Evolutionary conservation across 768 basidiomycete species (phyloP), one percentile per base, ranked within the genome.

Genomic region (Termitomyces sp.): DNA sequence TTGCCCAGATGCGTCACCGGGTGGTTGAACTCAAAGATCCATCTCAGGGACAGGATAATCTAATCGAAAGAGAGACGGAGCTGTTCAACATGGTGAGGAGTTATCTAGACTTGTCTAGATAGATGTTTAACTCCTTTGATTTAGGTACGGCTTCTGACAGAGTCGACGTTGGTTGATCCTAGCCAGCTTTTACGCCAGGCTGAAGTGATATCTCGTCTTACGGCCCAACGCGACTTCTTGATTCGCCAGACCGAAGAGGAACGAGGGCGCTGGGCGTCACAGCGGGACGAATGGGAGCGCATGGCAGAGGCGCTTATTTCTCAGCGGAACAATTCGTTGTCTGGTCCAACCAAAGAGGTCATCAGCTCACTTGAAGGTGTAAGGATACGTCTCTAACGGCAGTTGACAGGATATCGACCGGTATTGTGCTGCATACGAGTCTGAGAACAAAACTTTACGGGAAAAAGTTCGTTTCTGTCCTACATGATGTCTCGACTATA

Each of bases 261-360:
- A 53, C 76, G 77, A n/a, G 71, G 73, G 7, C 74, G 79, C 35
- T 88, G 84, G 84, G 70, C 80, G 31, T 76, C 80, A 1, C 88
- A 90, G 65, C 76, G 78, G 60, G 80, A 81, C 15, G 73, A 78
- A 2, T 91, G 88, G 85, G 78, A 76, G 5, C 73, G 88, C 52
- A 82, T 78, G 60, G 81, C 86, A 1, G 88, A 90, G 58, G 86
- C 85, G 7, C 72, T 91, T 33, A 73, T 88, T 52, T 64, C 73
- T 2, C 80, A 79, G 42, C 72, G 77, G 42, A 75, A 73, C 53
- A 78, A 68, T 40, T 66, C 71, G n/a, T 63, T 65, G 6, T 65
- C 61, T 15, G 40, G 51, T 29, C 58, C 62, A 13, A 39, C 54
- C 12, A 62, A 63, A 53, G 61, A 64, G 44, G 61, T 63, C 31